These are phyloP conservation scores for Neopestalotiopsis sp. DNA, from an alignment of 2,329 filamentous ascomycete species.

Conservation along the genomic window DNA sequence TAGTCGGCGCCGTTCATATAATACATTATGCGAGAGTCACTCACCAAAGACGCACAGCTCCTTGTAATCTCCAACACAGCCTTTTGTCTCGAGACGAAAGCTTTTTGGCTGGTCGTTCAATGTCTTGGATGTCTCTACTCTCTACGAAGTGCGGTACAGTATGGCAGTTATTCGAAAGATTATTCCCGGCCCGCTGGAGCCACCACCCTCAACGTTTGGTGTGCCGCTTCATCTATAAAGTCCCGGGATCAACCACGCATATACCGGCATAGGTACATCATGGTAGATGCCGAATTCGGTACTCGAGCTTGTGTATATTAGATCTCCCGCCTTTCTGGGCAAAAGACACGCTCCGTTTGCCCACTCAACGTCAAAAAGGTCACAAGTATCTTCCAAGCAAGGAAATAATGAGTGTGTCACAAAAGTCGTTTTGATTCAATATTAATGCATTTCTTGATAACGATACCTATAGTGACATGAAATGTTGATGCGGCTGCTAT, in stretches of 20 bases:
- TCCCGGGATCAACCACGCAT: background rate
- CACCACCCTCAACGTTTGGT: background rate
- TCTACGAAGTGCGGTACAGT: background rate
- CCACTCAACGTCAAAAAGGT: background rate
- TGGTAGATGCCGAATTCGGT: background rate
- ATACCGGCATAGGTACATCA: background rate
- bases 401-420: background rate
- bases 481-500: constrained; percentile 20
- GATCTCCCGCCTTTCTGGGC: background rate
- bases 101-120: background rate
- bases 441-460: constrained; percentile 19
- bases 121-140: background rate
- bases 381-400: too few species aligned
- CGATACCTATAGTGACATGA: constrained; percentile 8
- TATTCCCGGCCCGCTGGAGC: background rate
- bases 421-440: background rate
- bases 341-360: background rate
- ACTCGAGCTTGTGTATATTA: background rate
- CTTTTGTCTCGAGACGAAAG: background rate
- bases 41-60: too few species aligned
- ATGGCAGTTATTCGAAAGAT: background rate
- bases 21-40: too few species aligned
- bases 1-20: too few species aligned
- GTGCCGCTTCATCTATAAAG: constrained; percentile 4
- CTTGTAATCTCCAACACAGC: too few species aligned